Conservation (phyloP, 495 filamentous ascomycete species). For the Sphaerosporella brunnea region DNA sequence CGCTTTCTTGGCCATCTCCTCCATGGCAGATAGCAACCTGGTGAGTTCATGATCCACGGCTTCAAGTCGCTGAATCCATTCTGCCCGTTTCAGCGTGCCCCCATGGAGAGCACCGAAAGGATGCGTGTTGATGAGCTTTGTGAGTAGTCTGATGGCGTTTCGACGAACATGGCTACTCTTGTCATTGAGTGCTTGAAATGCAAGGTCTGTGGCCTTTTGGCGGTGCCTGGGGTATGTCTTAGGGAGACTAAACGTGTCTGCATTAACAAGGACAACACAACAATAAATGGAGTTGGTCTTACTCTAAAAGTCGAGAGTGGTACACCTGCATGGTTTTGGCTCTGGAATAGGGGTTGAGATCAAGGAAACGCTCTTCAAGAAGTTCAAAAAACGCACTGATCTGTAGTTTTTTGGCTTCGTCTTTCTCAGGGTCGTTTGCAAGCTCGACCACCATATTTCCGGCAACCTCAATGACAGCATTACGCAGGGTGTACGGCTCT, state of each 20-base stretch:
- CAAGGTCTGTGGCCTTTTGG: slow-evolving; percentile 69
- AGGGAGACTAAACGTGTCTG: slow-evolving; percentile 38
- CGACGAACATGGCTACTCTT: slow-evolving; percentile 94
- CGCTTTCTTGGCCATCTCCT: slow-evolving; percentile 43
- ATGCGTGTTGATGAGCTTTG: slow-evolving; percentile 74
- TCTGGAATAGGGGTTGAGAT: slow-evolving; percentile 92
- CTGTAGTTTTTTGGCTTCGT: slow-evolving; percentile 79
- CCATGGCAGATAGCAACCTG: slow-evolving; percentile 48
- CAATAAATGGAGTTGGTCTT: too few relatives aligned
- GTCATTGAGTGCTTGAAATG: slow-evolving; percentile 76
- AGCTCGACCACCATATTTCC: slow-evolving; percentile 89
- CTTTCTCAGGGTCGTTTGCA: slow-evolving; percentile 73
- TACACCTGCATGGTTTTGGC: slow-evolving; percentile 86
- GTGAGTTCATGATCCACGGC: slow-evolving; percentile 66
- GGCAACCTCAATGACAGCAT: slow-evolving; percentile 90
- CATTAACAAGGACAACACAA: too few relatives aligned
- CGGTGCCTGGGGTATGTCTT: slow-evolving; percentile 87
- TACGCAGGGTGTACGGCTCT: slow-evolving; percentile 91
- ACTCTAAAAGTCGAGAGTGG: slow-evolving; percentile 59
- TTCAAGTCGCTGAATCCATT: slow-evolving; percentile 66
- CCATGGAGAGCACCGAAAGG: slow-evolving; percentile 87
- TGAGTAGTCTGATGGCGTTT: slow-evolving; percentile 85
- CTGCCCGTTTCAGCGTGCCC: slow-evolving; percentile 61
- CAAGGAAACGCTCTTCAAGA: slow-evolving; percentile 85
- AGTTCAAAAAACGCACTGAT: slow-evolving; percentile 95